Base-by-base conservation (phyloP, 2,329 filamentous ascomycete genomes). In the Colletotrichum sp. region DNA sequence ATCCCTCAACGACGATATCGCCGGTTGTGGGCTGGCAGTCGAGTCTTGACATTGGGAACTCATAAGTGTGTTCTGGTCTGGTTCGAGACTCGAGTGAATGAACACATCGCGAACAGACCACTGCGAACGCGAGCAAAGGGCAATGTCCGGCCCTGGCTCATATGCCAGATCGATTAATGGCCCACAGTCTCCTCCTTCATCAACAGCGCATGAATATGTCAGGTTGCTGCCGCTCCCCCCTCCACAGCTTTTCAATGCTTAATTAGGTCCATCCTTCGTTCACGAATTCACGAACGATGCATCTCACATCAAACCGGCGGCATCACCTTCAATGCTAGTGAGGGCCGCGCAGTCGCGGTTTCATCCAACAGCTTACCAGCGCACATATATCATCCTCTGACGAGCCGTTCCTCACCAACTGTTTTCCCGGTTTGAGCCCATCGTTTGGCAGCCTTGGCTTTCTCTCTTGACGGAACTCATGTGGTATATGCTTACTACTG, bases 181-280 rank as follows among this genome's bases (percentile, higher is more conserved):
- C 48, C 74, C 71, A 75, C 74, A 32, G 24, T 36, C 12, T 48
- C 36, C 52, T 55, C 66, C 43, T 56, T 66, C 66, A 75, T 64
- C 30, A 67, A 10, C 60, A 38, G 15, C 70, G 73, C 71, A 75
- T 76, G 30, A 71, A 62, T 43, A n/a, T 70, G 66, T 66, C 65
- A 71, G 62, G 69, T 24, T 48, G 67, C 61, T 74, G 58, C 66
- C 60, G 71, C 58, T 21, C 21, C 60, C 61, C 61, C 61, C 36
- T 62, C 48, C 21, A 15, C 28, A 26, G 55, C 32, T 64, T 73
- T 65, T 66, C 52, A 58, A 68, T 73, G 56, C 70, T 66, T 43
- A 21, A 73, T 73, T 52, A 60, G 48, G 28, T 16, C 43, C 32
- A 13, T 60, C 32, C 24, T 58, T 68, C 61, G 21, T 16, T 36